Conservation (phyloP, 768 basidiomycete genomes). For the Clitopilus passeckerianus region DNA sequence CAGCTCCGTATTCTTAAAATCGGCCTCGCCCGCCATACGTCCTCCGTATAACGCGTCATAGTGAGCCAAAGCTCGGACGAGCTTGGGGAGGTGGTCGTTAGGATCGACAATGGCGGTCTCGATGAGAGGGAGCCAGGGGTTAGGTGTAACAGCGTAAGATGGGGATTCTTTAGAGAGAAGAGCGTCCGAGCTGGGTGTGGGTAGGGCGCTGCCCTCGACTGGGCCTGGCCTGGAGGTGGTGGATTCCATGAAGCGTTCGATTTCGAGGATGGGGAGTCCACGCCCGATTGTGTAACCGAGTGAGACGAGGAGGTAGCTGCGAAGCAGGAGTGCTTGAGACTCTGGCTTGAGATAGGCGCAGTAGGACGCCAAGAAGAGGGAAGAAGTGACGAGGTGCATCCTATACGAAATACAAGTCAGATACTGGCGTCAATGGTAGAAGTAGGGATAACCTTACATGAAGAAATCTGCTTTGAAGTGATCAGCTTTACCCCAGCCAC, state of each 20-base stretch:
- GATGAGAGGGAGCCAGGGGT: slow-evolving; percentile 58
- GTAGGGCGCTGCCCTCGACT: slow-evolving; percentile 9
- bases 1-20: slow-evolving; percentile 26
- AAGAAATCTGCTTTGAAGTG: slow-evolving; percentile 18
- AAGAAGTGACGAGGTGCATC: slow-evolving; percentile 65
- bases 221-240: neutral
- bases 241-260: slow-evolving; percentile 41
- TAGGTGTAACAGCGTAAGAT: slow-evolving; percentile 33
- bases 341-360: slow-evolving; percentile 30
- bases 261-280: slow-evolving; percentile 45
- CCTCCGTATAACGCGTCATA: slow-evolving; percentile 21
- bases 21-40: slow-evolving; percentile 19
- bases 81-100: slow-evolving; percentile 44
- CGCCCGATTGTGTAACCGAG: slow-evolving; percentile 54
- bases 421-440: neutral
- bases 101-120: slow-evolving; percentile 52
- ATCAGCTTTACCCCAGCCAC: slow-evolving; percentile 12
- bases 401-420: slow-evolving; percentile 23
- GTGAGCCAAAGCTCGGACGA: slow-evolving; percentile 31
- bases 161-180: slow-evolving; percentile 22
- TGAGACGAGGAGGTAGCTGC: slow-evolving; percentile 46
- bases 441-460: slow-evolving; percentile 9
- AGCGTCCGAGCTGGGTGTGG: slow-evolving; percentile 17
- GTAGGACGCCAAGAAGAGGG: slow-evolving; percentile 53
- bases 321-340: slow-evolving; percentile 51